Base-by-base conservation (phyloP, 192 early-diverging fungal genomes). In the Coemansia sp. region DNA sequence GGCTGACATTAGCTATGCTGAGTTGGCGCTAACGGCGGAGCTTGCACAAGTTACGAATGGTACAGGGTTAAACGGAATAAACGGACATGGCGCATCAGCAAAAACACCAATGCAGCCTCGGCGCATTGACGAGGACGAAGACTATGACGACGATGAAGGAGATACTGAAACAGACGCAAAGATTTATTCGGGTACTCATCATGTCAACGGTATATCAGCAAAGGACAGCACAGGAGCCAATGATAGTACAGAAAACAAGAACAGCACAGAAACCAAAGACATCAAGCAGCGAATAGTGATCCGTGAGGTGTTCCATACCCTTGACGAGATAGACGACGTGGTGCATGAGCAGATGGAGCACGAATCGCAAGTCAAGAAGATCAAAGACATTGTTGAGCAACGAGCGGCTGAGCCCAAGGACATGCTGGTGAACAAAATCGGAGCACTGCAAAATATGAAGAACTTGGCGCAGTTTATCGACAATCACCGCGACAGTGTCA, bases 401-500 rank as follows among this genome's bases (percentile, higher is more conserved):
- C 69, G 67, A 2, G 69, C 66, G 22, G 61, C 68, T 19, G 73
- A 76, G 60, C 79, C 65, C 41, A 79, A 77, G 50, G 76, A 78
- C 58, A 83, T 76, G 67, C 73, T 68, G 50, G 78, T 63, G 37
- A 62, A 62, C 65, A 65, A 79, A 66, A 69, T 73, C 55, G 69
- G 83, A 39, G 63, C 73, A 25, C 48, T 70, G 27, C 63, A 78
- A 32, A 75, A 78, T 58, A 70, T 85, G 63, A 83, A 92, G 70
- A 91, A 93, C 67, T 74, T 95, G 17, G 85, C 90, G 21, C 83
- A 88, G 62, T 86, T 86, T 8, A 91, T 95, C 39, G 86, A 88
- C 57, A 84, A 86, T 63, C 85, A 88, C 29, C 83, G 89, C n/a
- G 74, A 84, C 38, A 84, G 81, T 21, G 87, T 87, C 11, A 77